Conservation (phyloP, 352 stramenopile species). For the Phytophthora rubi region DNA sequence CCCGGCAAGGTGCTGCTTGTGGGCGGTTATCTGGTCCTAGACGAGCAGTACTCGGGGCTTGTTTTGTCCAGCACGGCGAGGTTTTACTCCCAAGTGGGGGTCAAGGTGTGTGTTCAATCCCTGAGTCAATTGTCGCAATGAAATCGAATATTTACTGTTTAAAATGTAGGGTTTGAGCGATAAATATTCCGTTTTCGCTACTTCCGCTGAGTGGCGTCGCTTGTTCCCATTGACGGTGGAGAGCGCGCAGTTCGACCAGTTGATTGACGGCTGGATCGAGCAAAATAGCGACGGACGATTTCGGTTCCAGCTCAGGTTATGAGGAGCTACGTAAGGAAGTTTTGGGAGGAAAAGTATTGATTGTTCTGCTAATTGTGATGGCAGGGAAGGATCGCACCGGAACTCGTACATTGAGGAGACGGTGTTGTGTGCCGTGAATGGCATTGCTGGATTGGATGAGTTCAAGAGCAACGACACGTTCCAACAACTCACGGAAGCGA, state of each 20-base stretch:
- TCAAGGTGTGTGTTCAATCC: constrained; percentile 17
- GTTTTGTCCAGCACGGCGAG: constrained; percentile 92
- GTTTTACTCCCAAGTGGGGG: constrained; percentile 91
- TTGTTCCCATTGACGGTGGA: constrained; percentile 66
- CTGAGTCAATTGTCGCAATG: background rate
- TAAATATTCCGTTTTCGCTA: background rate
- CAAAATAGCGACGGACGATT: constrained; percentile 23
- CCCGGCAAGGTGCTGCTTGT: constrained; percentile 97
- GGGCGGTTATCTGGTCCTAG: constrained; percentile 96
- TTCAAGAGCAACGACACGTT: constrained; percentile 35
- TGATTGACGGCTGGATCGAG: constrained; percentile 47
- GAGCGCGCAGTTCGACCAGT: constrained; percentile 92
- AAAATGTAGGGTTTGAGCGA: constrained; percentile 7
- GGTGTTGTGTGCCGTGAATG: constrained; percentile 75
- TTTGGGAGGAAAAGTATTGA: background rate
- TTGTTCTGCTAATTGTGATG: background rate
- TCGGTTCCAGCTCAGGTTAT: constrained; percentile 45
- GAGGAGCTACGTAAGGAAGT: background rate
- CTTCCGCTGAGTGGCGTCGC: constrained; percentile 12
- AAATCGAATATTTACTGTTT: background rate
- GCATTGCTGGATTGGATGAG: constrained; percentile 48
- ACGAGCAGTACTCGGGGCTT: constrained; percentile 89
- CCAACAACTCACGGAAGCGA: constrained; percentile 22
- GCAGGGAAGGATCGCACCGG: constrained; percentile 47
- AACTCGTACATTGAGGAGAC: constrained; percentile 95